These are phyloP conservation scores for Davidsoniella eucalypti DNA, from an alignment of 2,329 filamentous ascomycete species.

Conservation along the genomic window DNA sequence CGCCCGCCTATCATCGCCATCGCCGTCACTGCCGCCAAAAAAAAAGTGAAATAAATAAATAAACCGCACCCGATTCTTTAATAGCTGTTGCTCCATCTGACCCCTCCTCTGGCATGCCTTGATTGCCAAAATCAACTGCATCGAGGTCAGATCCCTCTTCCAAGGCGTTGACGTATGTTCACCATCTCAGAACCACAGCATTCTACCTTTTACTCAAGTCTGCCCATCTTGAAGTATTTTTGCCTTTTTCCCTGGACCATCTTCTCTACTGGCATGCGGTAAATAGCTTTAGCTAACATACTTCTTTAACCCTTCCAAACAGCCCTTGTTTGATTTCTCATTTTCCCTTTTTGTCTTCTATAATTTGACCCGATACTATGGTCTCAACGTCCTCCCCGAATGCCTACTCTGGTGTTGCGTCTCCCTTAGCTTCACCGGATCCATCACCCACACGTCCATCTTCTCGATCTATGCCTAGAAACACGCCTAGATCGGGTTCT, in stretches of 20 bases:
- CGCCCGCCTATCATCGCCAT: too few relatives aligned
- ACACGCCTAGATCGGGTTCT: constrained; percentile 22
- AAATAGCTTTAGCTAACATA: not conserved
- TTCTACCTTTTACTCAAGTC: too few relatives aligned
- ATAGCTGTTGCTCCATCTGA: not conserved
- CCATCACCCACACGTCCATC: constrained; percentile 29
- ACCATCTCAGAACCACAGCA: not conserved
- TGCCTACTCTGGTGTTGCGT: constrained; percentile 15
- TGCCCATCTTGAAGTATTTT: too few relatives aligned
- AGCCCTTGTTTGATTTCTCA: not conserved
- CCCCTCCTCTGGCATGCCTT: not conserved
- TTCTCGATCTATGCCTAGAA: constrained; percentile 21
- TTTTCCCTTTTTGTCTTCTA: not conserved
- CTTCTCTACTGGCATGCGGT: too few relatives aligned
- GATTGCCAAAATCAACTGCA: too few relatives aligned
- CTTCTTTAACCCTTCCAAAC: not conserved
- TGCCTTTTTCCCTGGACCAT: too few relatives aligned
- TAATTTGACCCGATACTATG: constrained; percentile 4
- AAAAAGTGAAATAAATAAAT: too few relatives aligned
- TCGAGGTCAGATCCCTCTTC: too few relatives aligned
- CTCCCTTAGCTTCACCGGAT: constrained; percentile 28
- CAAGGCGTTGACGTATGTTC: too few relatives aligned
- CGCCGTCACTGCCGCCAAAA: too few relatives aligned
- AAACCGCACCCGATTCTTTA: too few relatives aligned
- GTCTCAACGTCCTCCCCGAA: constrained; percentile 6